Conservation (phyloP, 768 basidiomycete genomes). For the Boletellus ananiceps region DNA sequence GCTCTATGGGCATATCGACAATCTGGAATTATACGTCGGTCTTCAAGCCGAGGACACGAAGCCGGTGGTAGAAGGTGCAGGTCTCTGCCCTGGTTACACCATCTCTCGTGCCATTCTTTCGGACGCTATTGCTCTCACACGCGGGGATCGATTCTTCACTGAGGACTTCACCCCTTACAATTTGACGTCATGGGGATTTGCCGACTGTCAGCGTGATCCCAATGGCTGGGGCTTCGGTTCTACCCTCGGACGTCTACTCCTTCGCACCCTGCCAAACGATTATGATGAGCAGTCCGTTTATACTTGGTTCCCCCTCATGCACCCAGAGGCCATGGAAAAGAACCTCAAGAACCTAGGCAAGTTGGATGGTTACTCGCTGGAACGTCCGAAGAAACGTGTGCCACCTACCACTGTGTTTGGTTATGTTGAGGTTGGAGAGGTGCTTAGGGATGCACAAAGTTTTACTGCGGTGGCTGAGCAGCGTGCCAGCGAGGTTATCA, state of each 20-base stretch:
- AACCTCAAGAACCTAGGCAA: conserved; percentile 54
- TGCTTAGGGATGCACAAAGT: conserved; percentile 42
- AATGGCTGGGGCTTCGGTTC: conserved; percentile 66
- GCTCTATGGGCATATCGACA: conserved; percentile 71
- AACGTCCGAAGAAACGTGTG: conserved; percentile 39
- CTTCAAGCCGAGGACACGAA: conserved; percentile 77
- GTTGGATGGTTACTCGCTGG: conserved; percentile 50
- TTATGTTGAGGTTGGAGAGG: conserved; percentile 49
- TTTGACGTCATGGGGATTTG: conserved; percentile 79
- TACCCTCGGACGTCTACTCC: conserved; percentile 65
- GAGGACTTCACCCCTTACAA: conserved; percentile 79
- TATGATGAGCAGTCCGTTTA: conserved; percentile 68
- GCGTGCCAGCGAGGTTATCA: conserved; percentile 50
- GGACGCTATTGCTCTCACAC: conserved; percentile 82
- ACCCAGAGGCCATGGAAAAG: conserved; percentile 61
- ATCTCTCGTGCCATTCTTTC: conserved; percentile 81
- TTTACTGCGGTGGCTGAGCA: conserved; percentile 49
- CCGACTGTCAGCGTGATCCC: conserved; percentile 74
- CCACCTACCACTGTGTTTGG: conserved; percentile 35
- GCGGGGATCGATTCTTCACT: conserved; percentile 81
- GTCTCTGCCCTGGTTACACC: conserved; percentile 84
- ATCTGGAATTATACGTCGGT: conserved; percentile 78
- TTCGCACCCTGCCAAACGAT: conserved; percentile 68
- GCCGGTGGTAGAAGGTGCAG: conserved; percentile 70
- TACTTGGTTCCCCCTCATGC: conserved; percentile 88